Evolutionary conservation across 805 yeast genomes (phyloP).

Genomic region (Vanderwaltozyma verrucispora): DNA sequence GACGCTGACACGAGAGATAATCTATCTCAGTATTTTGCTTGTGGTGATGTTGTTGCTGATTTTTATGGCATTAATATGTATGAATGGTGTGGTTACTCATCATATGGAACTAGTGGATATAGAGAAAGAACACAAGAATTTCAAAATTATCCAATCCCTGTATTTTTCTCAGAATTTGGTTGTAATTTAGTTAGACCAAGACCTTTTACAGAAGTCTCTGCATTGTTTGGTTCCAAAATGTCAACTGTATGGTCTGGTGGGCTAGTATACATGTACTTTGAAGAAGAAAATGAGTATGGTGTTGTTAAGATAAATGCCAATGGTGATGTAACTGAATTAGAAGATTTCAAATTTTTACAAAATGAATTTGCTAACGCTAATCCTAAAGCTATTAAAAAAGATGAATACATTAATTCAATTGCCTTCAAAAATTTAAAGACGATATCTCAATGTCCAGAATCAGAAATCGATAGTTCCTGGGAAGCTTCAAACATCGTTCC

Average conservation of each 20-base stretch:
- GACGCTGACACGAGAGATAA: conserved; percentile 69
- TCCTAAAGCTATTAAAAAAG: conserved; percentile 33
- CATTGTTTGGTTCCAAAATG: conserved; percentile 58
- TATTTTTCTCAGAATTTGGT: conserved; percentile 75
- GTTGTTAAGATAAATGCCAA: conserved; percentile 42
- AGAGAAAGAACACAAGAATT: conserved; percentile 52
- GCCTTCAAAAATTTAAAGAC: conserved; percentile 28
- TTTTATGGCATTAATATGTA: conserved; percentile 82
- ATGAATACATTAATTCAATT: conserved; percentile 27
- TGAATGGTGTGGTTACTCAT: conserved; percentile 74
- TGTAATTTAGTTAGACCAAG: conserved; percentile 61
- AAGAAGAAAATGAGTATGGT: conserved; percentile 67
- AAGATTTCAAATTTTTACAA: conserved; percentile 49
- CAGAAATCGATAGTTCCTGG: conserved; percentile 35
- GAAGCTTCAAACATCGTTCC: conserved; percentile 51
- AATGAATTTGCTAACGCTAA: conserved; percentile 39
- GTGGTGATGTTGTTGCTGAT: conserved; percentile 60
- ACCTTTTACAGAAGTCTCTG: conserved; percentile 58
- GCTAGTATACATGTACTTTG: conserved; percentile 72
- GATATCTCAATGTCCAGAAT: conserved; percentile 11
- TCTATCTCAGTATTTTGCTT: conserved; percentile 75
- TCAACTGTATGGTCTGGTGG: conserved; percentile 81
- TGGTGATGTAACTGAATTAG: conserved; percentile 40
- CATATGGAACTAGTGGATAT: conserved; percentile 57
- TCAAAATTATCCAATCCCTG: conserved; percentile 55